These are phyloP conservation scores for Pythium catenulatum DNA, from an alignment of 352 stramenopile genomes.

Conservation along the genomic window DNA sequence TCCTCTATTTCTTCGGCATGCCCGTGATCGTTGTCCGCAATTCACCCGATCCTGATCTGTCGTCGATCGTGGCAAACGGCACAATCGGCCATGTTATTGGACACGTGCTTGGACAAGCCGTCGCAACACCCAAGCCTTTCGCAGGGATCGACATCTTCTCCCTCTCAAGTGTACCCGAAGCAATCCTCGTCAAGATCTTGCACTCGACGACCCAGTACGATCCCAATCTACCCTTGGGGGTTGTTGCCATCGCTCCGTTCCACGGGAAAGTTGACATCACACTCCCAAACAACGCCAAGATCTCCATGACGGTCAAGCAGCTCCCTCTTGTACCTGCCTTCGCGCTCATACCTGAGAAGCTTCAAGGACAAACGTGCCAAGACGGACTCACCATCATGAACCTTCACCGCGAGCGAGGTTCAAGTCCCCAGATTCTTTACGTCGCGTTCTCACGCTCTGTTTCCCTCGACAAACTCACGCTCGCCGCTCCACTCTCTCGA, in stretches of 20 bases:
- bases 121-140: too few species aligned
- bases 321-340: not conserved
- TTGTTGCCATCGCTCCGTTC: too few species aligned
- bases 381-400: not conserved
- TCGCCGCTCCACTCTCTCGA: not conserved
- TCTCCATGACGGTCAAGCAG: not conserved
- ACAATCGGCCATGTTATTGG: not conserved
- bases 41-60: not conserved
- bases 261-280: too few species aligned
- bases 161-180: too few species aligned
- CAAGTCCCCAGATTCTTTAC: not conserved
- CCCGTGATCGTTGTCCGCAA: not conserved
- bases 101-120: too few species aligned
- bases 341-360: not conserved
- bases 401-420: not conserved
- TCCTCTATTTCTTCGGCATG: slow-evolving; percentile 20
- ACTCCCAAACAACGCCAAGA: not conserved
- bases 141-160: too few species aligned
- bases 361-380: slow-evolving; percentile 26
- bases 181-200: too few species aligned
- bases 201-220: too few species aligned
- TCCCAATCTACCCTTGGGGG: too few species aligned
- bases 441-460: slow-evolving; percentile 22
- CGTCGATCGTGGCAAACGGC: not conserved
- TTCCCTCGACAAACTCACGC: not conserved